Percentiles rank a stretch among this genome's conserved stretches.
Evolutionary conservation across 768 basidiomycete genomes (phyloP).

Genomic region (Tulasnella sp.): DNA sequence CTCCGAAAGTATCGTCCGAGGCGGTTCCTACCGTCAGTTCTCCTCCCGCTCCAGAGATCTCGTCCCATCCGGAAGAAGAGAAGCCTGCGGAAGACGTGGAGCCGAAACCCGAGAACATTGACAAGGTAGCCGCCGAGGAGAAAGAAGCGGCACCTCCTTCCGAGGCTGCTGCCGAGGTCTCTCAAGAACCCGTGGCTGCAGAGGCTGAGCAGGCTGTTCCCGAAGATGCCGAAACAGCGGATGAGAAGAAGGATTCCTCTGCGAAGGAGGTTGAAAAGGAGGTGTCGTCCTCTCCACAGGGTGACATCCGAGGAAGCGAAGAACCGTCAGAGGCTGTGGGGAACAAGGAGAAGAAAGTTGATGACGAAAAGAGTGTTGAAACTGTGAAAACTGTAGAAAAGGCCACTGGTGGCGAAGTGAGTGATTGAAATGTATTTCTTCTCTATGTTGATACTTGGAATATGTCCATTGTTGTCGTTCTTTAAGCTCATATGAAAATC

Average conservation of each 20-base stretch:
- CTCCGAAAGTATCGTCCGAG: slow-evolving; percentile 39
- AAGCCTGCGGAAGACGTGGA: background rate
- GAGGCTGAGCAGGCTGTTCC: background rate
- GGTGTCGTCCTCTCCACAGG: background rate
- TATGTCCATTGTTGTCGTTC: background rate
- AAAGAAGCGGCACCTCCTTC: background rate
- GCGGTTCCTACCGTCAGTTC: slow-evolving; percentile 21
- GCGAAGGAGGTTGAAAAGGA: background rate
- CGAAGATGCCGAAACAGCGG: background rate
- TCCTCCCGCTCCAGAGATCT: slow-evolving; percentile 25
- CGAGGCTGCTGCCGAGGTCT: background rate
- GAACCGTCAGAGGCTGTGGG: background rate
- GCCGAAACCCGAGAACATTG: background rate
- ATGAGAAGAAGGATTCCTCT: background rate
- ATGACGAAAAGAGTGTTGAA: background rate
- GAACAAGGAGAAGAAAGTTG: background rate
- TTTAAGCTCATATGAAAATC: slow-evolving; percentile 5
- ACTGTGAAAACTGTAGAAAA: background rate
- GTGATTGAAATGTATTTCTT: slow-evolving; percentile 7
- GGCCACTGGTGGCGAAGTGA: slow-evolving; percentile 13
- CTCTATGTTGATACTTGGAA: background rate
- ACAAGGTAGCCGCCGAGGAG: background rate
- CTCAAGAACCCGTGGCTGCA: background rate
- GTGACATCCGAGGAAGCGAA: background rate
- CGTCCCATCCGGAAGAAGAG: background rate